Percentiles rank a stretch among this genome's conserved stretches.
These are phyloP conservation scores for Fusarium nurragi DNA, from an alignment of 2,329 filamentous ascomycete species.

Conservation along the genomic window DNA sequence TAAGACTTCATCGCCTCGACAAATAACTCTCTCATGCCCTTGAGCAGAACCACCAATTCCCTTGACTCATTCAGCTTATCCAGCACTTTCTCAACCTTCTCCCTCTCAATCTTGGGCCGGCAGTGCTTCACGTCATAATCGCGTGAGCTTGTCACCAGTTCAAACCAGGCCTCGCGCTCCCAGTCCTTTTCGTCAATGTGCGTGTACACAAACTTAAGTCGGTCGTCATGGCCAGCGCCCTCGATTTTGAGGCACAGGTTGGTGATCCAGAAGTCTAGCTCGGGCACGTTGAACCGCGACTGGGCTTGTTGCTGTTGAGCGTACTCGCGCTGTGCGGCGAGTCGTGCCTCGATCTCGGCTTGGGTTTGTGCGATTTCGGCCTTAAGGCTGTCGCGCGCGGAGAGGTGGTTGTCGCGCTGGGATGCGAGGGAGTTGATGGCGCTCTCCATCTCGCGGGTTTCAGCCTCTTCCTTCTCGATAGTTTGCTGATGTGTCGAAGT, in stretches of 20 bases:
- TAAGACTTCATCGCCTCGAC: slow-evolving; percentile 69
- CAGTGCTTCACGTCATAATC: slow-evolving; percentile 88
- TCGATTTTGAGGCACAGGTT: slow-evolving; percentile 91
- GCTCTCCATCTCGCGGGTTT: slow-evolving; percentile 77
- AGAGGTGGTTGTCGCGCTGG: slow-evolving; percentile 69
- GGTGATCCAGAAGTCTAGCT: slow-evolving; percentile 95
- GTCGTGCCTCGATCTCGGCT: slow-evolving; percentile 72
- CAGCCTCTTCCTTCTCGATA: slow-evolving; percentile 78
- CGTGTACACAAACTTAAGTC: slow-evolving; percentile 88
- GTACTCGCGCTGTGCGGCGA: slow-evolving; percentile 77
- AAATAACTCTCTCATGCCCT: slow-evolving; percentile 85
- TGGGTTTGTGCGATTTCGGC: slow-evolving; percentile 74
- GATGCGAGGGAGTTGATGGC: slow-evolving; percentile 66
- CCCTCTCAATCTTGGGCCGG: slow-evolving; percentile 82
- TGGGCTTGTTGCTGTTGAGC: slow-evolving; percentile 82
- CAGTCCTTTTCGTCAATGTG: slow-evolving; percentile 88
- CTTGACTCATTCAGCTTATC: slow-evolving; percentile 84
- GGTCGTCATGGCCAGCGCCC: slow-evolving; percentile 83
- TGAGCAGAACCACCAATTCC: slow-evolving; percentile 76
- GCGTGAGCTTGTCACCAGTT: slow-evolving; percentile 80
- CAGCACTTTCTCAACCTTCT: slow-evolving; percentile 79
- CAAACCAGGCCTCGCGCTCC: slow-evolving; percentile 93
- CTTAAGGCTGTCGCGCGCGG: slow-evolving; percentile 65
- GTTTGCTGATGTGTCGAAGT: slow-evolving; percentile 75
- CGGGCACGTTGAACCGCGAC: slow-evolving; percentile 87